Evolutionary conservation across 441 rosid genomes (phyloP).

Genomic region (Macaranga tanarius): DNA sequence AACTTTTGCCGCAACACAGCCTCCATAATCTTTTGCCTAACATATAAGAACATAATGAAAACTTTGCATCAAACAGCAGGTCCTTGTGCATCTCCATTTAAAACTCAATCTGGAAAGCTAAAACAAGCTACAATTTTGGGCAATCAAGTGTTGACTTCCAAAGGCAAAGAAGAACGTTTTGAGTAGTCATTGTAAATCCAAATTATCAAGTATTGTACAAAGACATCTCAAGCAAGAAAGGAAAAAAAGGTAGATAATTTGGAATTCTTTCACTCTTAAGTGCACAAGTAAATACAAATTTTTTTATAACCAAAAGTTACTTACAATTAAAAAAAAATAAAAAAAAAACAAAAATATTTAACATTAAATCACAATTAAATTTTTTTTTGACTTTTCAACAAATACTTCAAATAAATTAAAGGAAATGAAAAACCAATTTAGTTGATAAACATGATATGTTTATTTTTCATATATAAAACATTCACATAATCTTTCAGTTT

Average conservation of each 20-base stretch:
- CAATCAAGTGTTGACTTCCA: neutral
- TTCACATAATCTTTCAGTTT: neutral
- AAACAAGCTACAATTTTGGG: neutral
- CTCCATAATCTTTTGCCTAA: constrained; percentile 83
- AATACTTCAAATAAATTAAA: too few relatives aligned
- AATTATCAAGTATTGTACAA: neutral
- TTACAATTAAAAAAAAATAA: neutral
- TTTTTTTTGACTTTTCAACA: too few relatives aligned
- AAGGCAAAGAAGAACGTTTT: neutral
- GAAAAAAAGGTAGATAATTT: neutral
- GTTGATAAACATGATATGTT: too few relatives aligned
- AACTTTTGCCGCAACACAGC: constrained; percentile 81
- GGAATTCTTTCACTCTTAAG: neutral
- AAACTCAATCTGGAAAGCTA: neutral
- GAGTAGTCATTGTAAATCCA: constrained; percentile 3
- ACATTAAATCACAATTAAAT: too few relatives aligned
- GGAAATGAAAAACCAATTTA: too few relatives aligned
- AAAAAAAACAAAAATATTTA: neutral
- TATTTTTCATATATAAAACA: too few relatives aligned
- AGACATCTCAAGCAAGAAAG: neutral
- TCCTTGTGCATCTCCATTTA: neutral
- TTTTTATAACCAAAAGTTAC: neutral
- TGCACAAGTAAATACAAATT: neutral
- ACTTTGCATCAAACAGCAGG: constrained; percentile 8
- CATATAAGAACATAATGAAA: constrained; percentile 17